These are phyloP conservation scores for Ustilago curta DNA, from an alignment of 1,284 basidiomycete genomes.

Conservation along the genomic window DNA sequence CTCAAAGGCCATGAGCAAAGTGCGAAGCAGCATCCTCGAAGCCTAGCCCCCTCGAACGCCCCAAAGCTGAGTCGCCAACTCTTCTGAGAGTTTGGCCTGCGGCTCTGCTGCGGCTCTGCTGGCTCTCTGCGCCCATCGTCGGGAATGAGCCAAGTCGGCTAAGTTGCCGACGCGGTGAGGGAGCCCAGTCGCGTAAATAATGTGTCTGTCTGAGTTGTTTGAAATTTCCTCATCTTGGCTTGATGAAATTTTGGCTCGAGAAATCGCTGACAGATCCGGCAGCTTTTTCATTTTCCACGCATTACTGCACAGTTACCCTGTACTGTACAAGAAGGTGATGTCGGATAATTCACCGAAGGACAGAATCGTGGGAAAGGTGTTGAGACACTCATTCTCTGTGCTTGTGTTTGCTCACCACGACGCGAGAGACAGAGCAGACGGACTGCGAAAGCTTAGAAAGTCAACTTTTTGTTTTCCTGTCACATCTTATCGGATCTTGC, in stretches of 20 bases:
- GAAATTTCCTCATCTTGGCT: not conserved
- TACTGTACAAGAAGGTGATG: not conserved
- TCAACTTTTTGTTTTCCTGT: not conserved
- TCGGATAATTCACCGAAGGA: constrained; percentile 12
- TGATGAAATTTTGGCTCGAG: constrained; percentile 7
- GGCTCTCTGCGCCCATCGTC: not conserved
- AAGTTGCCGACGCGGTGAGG: constrained; percentile 8
- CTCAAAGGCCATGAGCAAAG: too few species aligned
- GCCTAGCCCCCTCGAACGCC: too few species aligned
- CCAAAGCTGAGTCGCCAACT: not conserved
- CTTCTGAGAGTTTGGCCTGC: not conserved
- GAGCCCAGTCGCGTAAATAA: constrained; percentile 12
- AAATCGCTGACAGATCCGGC: constrained; percentile 14
- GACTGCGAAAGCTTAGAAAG: not conserved
- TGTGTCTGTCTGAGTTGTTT: constrained; percentile 9
- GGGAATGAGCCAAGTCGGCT: not conserved
- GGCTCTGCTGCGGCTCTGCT: too few species aligned
- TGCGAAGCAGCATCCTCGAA: too few species aligned
- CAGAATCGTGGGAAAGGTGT: not conserved
- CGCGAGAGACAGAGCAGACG: too few species aligned
- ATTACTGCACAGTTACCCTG: too few species aligned
- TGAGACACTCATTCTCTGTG: not conserved
- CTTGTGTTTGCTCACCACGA: not conserved
- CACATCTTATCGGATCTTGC: not conserved
- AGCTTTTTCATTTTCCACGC: not conserved